Conservation (phyloP, 495 filamentous ascomycete species). For the Saxophila tyrrhenica region DNA sequence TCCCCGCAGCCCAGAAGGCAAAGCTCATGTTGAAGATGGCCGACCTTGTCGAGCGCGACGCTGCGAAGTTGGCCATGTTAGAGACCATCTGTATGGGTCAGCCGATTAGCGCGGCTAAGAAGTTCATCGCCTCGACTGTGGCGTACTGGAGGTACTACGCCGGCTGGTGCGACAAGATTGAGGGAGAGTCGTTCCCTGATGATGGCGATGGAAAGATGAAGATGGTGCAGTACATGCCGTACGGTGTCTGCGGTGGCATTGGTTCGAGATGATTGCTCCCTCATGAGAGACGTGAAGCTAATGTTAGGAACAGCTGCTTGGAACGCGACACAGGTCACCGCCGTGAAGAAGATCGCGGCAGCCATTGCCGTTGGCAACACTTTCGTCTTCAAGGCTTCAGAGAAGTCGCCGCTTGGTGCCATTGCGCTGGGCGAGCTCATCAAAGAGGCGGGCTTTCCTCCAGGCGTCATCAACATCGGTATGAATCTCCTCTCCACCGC, state of each 20-base stretch:
- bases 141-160: slow-evolving; percentile 9
- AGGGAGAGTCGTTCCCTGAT: slow-evolving; percentile 12
- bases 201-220: slow-evolving; percentile 18
- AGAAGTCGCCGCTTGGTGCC: slow-evolving; percentile 24
- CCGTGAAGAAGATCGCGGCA: slow-evolving; percentile 23
- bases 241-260: slow-evolving; percentile 27
- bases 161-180: slow-evolving; percentile 14
- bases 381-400: slow-evolving; percentile 27
- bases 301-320: slow-evolving; percentile 12
- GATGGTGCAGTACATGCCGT: slow-evolving; percentile 21
- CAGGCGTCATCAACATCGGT: slow-evolving; percentile 28
- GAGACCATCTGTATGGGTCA: slow-evolving; percentile 6
- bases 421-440: slow-evolving; percentile 20
- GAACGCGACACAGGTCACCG: slow-evolving; percentile 21
- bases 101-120: background rate
- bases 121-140: background rate
- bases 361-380: slow-evolving; percentile 26
- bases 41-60: slow-evolving; percentile 27
- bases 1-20: slow-evolving; percentile 15
- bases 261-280: no score
- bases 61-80: slow-evolving; percentile 1
- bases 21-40: slow-evolving; percentile 29
- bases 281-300: background rate
- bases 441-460: slow-evolving; percentile 29
- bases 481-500: no score